Evolutionary conservation across 352 stramenopile species (phyloP), one percentile per base, ranked within the genome.

Genomic region (Pythium coloratum): DNA sequence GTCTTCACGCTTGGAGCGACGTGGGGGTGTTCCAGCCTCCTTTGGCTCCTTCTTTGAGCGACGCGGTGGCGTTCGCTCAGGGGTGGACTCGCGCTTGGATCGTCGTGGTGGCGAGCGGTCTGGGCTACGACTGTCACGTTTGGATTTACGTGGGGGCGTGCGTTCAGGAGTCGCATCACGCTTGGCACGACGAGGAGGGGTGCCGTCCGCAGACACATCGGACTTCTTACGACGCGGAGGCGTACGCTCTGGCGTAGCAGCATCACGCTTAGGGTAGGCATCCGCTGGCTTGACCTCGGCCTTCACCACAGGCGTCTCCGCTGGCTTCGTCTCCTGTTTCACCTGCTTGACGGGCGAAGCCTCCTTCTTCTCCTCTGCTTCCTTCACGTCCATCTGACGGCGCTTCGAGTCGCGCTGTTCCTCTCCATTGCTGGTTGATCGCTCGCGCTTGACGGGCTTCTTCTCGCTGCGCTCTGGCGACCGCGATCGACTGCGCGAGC

Each of bases 401-500:
- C 55, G 55, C 30, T 72, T 72, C 16, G 34, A 20, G 6, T 55
- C 33, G 3, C 36, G 55, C 20, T 49, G 3, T 34, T 47, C 47
- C 9, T 47, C 40, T 28, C 33, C 34, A 34, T 62, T 36, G 24
- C 62, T 63, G 2, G 42, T 47, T 1, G 62, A 69, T 51, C 62
- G 62, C 10, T 24, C 59, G 9, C 61, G 53, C 55, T 69, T 65
- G 0, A 44, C 60, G 10, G 36, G 54, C 26, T 62, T 36, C 12
- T 59, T 65, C 2, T 51, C 54, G 20, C 26, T 42, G 9, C 60
- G 59, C n/a, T 58, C 51, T 6, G 36, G 59, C 50, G 53, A 47
- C 12, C 55, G 55, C 34, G 63, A 69, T 50, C 64, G 47, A 42
- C 63, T 69, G 6, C 28, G 40, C 3, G 63, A 62, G 42, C 62